A percentile compares a stretch with the other conserved stretches of the same genome.
Conservation (phyloP, 257 asterid genomes). For the Solanum habrochaites region DNA sequence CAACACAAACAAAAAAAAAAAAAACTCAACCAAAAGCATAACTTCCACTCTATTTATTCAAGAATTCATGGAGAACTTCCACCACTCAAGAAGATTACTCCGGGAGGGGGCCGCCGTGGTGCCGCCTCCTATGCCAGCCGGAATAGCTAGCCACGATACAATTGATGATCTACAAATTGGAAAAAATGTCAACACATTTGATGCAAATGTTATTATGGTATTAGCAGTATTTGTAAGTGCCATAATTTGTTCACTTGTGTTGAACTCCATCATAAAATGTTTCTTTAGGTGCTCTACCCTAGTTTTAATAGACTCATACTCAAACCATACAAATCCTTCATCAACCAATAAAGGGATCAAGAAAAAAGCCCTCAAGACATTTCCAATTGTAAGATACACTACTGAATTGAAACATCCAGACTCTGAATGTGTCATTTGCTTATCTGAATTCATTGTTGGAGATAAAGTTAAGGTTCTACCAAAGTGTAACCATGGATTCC, state of each 20-base stretch:
- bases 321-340: not conserved
- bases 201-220: not conserved
- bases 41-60: not conserved
- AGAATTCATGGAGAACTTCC: not conserved
- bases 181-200: not conserved
- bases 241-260: not conserved
- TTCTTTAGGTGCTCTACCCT: not conserved
- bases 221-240: not conserved
- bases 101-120: not conserved
- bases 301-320: not conserved
- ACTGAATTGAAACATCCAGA: not conserved
- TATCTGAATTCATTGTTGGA: not conserved
- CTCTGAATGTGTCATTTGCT: not conserved
- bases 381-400: not conserved
- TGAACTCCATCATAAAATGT: not conserved
- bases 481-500: not conserved
- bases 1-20: not conserved
- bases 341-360: not conserved
- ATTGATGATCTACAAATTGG: not conserved
- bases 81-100: not conserved
- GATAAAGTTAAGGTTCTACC: not conserved
- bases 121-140: not conserved
- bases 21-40: not conserved
- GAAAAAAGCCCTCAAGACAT: not conserved
- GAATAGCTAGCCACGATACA: not conserved